phyloP scores from a whole-genome alignment of 2,329 filamentous ascomycete species.

The Ceratocystis cubensis region DNA sequence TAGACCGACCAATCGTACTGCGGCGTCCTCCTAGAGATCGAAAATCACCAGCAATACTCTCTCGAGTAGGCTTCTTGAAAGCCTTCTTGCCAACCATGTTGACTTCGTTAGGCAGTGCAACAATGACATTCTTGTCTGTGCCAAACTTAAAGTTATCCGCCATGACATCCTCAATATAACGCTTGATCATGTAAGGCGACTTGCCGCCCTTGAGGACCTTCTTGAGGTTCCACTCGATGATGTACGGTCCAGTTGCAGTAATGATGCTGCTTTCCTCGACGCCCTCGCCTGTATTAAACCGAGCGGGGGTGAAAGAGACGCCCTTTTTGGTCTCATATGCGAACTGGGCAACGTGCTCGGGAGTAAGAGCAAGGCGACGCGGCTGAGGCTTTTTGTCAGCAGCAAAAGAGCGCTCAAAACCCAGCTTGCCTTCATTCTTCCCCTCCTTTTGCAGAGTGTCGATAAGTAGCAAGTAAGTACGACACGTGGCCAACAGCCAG shows the following conservation, averaged over 20 bases:
- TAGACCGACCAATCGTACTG: slow-evolving; percentile 48
- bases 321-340: slow-evolving; percentile 86
- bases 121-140: slow-evolving; percentile 94
- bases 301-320: slow-evolving; percentile 77
- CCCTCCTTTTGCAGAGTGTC: slow-evolving; percentile 82
- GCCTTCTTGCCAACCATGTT: slow-evolving; percentile 88
- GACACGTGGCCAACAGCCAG: slow-evolving; percentile 89
- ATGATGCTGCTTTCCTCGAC: slow-evolving; percentile 84
- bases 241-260: slow-evolving; percentile 90
- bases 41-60: slow-evolving; percentile 68
- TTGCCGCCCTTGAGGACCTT: slow-evolving; percentile 71
- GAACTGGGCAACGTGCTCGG: slow-evolving; percentile 91
- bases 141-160: slow-evolving; percentile 98
- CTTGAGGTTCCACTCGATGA: slow-evolving; percentile 91
- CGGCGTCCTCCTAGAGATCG: slow-evolving; percentile 33
- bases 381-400: slow-evolving; percentile 91
- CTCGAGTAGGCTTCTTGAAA: slow-evolving; percentile 75
- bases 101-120: slow-evolving; percentile 90
- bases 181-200: slow-evolving; percentile 90
- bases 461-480: slow-evolving; percentile 87
- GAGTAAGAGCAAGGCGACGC: slow-evolving; percentile 74
- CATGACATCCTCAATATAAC: slow-evolving; percentile 89
- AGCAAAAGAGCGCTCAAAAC: slow-evolving; percentile 85
- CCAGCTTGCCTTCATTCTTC: slow-evolving; percentile 96
- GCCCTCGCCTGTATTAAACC: slow-evolving; percentile 82